phyloP scores from a whole-genome alignment of 192 early-diverging fungal genomes.

The Spizellomyces sp. region DNA sequence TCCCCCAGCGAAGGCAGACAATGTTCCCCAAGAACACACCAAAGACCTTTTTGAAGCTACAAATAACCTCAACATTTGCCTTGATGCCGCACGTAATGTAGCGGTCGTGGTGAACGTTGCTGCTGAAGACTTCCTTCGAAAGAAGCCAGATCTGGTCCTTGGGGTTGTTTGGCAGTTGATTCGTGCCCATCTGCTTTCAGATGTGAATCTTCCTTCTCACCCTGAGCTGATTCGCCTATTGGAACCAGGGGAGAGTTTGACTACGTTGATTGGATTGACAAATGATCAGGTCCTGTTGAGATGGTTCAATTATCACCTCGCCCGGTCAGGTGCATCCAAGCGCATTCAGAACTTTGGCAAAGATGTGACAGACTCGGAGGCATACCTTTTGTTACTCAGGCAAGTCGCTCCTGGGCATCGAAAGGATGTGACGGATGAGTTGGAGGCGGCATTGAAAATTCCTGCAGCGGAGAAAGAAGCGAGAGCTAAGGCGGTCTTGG shows the following conservation, averaged over 20 bases:
- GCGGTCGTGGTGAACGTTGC: slow-evolving; percentile 41
- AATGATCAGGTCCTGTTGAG: slow-evolving; percentile 34
- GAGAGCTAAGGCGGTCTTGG: slow-evolving; percentile 17
- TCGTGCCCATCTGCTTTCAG: slow-evolving; percentile 20
- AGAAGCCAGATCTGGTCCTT: slow-evolving; percentile 35
- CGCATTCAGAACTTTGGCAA: slow-evolving; percentile 30
- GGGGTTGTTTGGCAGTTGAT: slow-evolving; percentile 47
- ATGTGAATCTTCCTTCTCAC: slow-evolving; percentile 29
- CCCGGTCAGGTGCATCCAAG: slow-evolving; percentile 7
- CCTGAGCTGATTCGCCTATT: slow-evolving; percentile 41
- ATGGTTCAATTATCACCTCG: slow-evolving; percentile 45
- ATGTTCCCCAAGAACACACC: slow-evolving; percentile 23
- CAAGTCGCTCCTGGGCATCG: slow-evolving; percentile 21
- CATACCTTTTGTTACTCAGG: slow-evolving; percentile 25
- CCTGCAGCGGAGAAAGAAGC: slow-evolving; percentile 7
- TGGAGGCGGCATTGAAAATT: background rate
- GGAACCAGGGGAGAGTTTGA: slow-evolving; percentile 33
- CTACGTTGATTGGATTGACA: slow-evolving; percentile 22
- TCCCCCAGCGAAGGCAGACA: background rate
- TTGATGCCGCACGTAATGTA: slow-evolving; percentile 22
- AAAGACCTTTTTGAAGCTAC: slow-evolving; percentile 30
- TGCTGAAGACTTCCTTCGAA: slow-evolving; percentile 35
- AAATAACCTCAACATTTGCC: slow-evolving; percentile 18
- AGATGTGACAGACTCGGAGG: slow-evolving; percentile 31
- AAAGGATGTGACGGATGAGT: background rate